Base-by-base conservation (phyloP, 257 asterid species). In the Nicotiana noctiflora region DNA sequence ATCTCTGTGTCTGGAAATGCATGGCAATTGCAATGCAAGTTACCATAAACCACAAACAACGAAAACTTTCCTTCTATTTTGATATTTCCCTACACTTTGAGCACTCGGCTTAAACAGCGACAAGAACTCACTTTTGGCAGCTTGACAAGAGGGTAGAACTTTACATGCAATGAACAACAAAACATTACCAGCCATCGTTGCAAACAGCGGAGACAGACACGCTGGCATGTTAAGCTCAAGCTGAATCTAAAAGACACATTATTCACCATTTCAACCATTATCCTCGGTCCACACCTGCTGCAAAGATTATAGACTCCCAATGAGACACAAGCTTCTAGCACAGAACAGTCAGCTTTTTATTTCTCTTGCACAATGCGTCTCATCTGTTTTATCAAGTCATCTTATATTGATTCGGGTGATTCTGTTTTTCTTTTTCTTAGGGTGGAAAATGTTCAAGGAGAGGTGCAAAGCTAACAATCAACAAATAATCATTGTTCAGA, bases 251-350 rank as follows among this genome's bases (percentile, higher is more conserved):
- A 21, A 63, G 14, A 23, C 32, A 2, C 64, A 3, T 19, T 49
- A 51, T 55, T 75, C 56, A 61, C 75, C 75, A 61, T 66, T 19
- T 61, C 46, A n/a, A 40, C 51, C 77, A 68, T 27, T 68, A 68
- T 72, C 78, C 60, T 13, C 60, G 78, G 78, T 72, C 78, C 21
- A 72, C 59, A 14, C 78, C 78, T 72, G 78, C 78, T 72, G 60
- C 60, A 72, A 72, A 49, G 61, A 72, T 49, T 23, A n/a, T n/a
- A 72, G 51, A 49, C 60, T 72, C 21, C 23, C 15, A 12, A 14
- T 72, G 44, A 72, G 40, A 72, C 61, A 7, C 78, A 14, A 72
- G 78, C 61, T 72, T 46, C 77, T 70, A 44, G 57, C 57, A 44
- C 2, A 70, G 44, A 19, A 44, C 57, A 8, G 12, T 40, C 49